These are phyloP conservation scores for Chlorociboria aeruginascens DNA, from an alignment of 495 filamentous ascomycete genomes.

Conservation along the genomic window DNA sequence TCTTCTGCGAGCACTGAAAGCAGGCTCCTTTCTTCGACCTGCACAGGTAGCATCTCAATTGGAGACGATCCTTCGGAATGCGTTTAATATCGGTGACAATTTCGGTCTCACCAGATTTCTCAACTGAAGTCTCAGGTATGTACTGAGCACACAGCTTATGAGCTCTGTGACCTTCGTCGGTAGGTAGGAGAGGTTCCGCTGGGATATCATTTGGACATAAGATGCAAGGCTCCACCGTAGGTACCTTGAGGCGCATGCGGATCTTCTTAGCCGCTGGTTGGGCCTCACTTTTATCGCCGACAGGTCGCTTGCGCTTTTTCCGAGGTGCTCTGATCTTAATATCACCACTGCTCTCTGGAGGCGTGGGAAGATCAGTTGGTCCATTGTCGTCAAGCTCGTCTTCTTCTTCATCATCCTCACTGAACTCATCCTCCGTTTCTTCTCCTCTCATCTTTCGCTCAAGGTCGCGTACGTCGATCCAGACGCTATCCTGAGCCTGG, in stretches of 20 bases:
- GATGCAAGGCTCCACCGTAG: slow-evolving; percentile 73
- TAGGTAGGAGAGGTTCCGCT: slow-evolving; percentile 71
- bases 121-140: slow-evolving; percentile 85
- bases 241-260: slow-evolving; percentile 53
- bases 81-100: slow-evolving; percentile 63
- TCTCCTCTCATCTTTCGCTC: slow-evolving; percentile 90
- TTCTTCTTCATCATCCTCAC: slow-evolving; percentile 62
- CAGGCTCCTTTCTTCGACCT: slow-evolving; percentile 86
- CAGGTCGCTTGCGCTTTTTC: slow-evolving; percentile 35
- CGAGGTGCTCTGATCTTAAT: slow-evolving; percentile 22
- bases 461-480: slow-evolving; percentile 92
- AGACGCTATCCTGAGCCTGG: slow-evolving; percentile 78
- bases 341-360: slow-evolving; percentile 46
- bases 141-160: slow-evolving; percentile 86
- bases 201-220: slow-evolving; percentile 89
- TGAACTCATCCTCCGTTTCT: slow-evolving; percentile 81
- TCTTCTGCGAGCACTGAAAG: slow-evolving; percentile 94
- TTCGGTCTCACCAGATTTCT: slow-evolving; percentile 49
- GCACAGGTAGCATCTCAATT: slow-evolving; percentile 90
- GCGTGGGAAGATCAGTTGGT: slow-evolving; percentile 59
- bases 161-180: slow-evolving; percentile 76
- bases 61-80: slow-evolving; percentile 77
- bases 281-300: slow-evolving; percentile 25
- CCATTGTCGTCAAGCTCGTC: slow-evolving; percentile 50
- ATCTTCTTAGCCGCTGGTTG: slow-evolving; percentile 47